A percentile compares a stretch with the other conserved stretches of the same genome.
Conservation (phyloP, 2,329 filamentous ascomycete genomes). For the Penicillium sp. region DNA sequence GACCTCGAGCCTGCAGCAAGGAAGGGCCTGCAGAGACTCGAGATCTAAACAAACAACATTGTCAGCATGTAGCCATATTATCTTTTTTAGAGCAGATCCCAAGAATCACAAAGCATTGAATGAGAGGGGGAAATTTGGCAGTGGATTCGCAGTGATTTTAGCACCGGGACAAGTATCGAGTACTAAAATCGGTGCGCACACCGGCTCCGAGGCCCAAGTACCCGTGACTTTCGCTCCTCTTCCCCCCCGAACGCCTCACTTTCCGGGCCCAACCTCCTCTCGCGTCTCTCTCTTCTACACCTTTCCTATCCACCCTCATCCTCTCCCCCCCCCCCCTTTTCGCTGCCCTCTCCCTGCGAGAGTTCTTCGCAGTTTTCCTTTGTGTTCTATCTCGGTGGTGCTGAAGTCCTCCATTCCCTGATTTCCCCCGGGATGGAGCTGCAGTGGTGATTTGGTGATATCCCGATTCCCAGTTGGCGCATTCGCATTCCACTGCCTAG, state of each 20-base stretch:
- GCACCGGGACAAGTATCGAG: too few species aligned
- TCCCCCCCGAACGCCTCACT: constrained; percentile 8
- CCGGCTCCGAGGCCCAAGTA: neutral
- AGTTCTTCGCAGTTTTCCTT: constrained; percentile 14
- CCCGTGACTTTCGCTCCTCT: neutral
- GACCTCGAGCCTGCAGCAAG: too few species aligned
- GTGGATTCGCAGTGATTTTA: too few species aligned
- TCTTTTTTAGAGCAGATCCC: too few species aligned
- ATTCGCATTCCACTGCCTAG: constrained; percentile 18
- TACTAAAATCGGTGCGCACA: too few species aligned
- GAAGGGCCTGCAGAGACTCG: too few species aligned
- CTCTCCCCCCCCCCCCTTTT: constrained; percentile 12
- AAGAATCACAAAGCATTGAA: too few species aligned
- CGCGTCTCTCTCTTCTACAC: constrained; percentile 14
- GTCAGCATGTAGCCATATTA: too few species aligned
- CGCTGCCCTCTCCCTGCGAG: constrained; percentile 11
- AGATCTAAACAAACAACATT: too few species aligned
- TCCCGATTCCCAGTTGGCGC: constrained; percentile 21
- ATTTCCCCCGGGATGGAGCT: constrained; percentile 20
- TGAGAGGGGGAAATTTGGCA: too few species aligned
- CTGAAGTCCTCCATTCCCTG: constrained; percentile 17
- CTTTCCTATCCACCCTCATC: constrained; percentile 12
- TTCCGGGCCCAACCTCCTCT: constrained; percentile 8
- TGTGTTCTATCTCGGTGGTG: constrained; percentile 21
- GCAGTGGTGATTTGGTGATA: constrained; percentile 25